phyloP scores from a whole-genome alignment of 768 basidiomycete genomes.

The Lactarius akahatsu region DNA sequence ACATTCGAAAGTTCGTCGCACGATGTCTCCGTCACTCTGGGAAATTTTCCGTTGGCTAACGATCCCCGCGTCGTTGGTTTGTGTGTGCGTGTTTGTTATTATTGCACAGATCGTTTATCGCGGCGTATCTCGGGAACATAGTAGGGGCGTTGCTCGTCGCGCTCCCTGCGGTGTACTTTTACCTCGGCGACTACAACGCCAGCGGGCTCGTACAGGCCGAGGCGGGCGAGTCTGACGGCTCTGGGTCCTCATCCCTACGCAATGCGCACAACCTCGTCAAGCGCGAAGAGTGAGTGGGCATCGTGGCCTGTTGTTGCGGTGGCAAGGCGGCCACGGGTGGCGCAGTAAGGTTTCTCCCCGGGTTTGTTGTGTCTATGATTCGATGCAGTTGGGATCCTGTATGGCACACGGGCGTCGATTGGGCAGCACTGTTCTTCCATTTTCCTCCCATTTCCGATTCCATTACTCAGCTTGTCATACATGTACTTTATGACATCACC shows the following conservation, averaged over 20 bases:
- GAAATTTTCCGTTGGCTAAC: not conserved
- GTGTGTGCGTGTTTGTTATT: not conserved
- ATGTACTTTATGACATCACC: not conserved
- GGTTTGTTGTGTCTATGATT: not conserved
- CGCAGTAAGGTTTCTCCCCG: not conserved
- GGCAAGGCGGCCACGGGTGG: not conserved
- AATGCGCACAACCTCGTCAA: not conserved
- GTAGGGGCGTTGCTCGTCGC: slow-evolving; percentile 65
- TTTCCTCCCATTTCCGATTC: not conserved
- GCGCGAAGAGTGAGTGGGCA: not conserved
- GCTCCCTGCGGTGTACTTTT: slow-evolving; percentile 63
- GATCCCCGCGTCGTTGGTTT: not conserved
- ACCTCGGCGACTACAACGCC: slow-evolving; percentile 48
- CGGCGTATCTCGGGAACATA: slow-evolving; percentile 64
- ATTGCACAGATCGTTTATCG: slow-evolving; percentile 53
- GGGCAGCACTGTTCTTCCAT: not conserved
- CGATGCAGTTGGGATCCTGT: not conserved
- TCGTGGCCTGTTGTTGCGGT: not conserved
- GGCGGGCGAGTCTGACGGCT: slow-evolving; percentile 3
- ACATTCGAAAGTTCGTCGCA: slow-evolving; percentile 61
- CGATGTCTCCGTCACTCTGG: not conserved
- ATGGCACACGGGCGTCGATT: not conserved
- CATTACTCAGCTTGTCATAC: not conserved
- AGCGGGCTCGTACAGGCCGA: slow-evolving; percentile 19
- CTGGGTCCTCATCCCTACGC: slow-evolving; percentile 1